These are phyloP conservation scores for Komagataella phaffii DNA, from an alignment of 805 yeast species.

Conservation along the genomic window DNA sequence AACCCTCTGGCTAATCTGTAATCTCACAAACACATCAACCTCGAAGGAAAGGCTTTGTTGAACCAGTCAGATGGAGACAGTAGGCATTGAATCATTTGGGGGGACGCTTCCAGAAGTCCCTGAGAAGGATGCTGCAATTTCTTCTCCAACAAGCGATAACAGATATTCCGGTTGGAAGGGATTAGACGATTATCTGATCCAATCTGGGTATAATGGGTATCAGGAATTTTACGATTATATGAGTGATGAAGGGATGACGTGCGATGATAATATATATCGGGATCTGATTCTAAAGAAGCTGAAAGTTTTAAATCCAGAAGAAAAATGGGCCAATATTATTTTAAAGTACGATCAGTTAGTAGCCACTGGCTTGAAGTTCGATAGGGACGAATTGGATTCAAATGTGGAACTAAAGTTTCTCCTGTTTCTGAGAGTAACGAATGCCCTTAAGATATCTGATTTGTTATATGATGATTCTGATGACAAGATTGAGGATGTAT, in stretches of 20 bases:
- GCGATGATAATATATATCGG: not conserved
- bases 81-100: not conserved
- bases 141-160: not conserved
- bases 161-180: not conserved
- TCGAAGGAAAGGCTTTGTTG: not conserved
- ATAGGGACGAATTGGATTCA: not conserved
- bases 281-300: not conserved
- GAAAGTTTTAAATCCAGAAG: not conserved
- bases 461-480: not conserved
- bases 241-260: not conserved
- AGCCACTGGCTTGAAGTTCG: not conserved
- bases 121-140: not conserved
- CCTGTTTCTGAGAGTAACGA: not conserved
- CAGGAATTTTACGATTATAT: not conserved
- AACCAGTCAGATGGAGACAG: not conserved
- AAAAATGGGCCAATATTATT: not conserved
- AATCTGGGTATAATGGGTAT: not conserved
- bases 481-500: not conserved
- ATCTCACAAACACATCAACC: not conserved
- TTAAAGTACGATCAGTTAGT: not conserved
- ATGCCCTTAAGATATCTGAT: not conserved
- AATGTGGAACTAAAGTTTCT: not conserved
- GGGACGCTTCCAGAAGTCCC: not conserved
- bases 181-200: not conserved
- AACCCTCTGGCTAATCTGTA: not conserved